Percentiles rank a stretch among this genome's conserved stretches.
Evolutionary conservation across 331 rosid genomes (phyloP).

Genomic region (Malus hybrid): DNA sequence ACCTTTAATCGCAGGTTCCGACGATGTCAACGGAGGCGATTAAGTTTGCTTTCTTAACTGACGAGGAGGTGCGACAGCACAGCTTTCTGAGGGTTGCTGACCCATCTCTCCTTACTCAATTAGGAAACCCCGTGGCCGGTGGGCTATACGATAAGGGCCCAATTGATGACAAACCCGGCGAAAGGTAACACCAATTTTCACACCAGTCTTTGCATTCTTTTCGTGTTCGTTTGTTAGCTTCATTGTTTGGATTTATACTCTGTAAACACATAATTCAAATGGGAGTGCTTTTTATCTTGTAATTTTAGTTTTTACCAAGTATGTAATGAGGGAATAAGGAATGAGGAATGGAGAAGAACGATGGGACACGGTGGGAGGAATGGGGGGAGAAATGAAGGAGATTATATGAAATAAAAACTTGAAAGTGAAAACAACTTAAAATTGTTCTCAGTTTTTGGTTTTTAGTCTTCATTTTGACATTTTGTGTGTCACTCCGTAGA

Average conservation of each 20-base stretch:
- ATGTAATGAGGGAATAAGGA: too few species aligned
- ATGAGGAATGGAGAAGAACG: too few species aligned
- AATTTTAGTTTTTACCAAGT: not conserved
- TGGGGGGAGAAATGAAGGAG: too few species aligned
- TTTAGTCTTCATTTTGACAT: too few species aligned
- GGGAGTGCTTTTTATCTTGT: not conserved
- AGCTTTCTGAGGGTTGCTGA: constrained; percentile 47
- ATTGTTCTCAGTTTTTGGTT: too few species aligned
- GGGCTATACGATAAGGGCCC: constrained; percentile 92
- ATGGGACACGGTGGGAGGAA: too few species aligned
- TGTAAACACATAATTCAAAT: not conserved
- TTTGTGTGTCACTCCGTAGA: too few species aligned
- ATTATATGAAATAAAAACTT: too few species aligned
- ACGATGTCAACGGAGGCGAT: constrained; percentile 48
- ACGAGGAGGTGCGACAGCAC: constrained; percentile 42
- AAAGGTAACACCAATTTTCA: constrained; percentile 24
- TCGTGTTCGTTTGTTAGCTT: not conserved
- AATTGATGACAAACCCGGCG: constrained; percentile 20
- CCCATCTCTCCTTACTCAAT: constrained; percentile 24
- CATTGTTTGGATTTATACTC: too few species aligned
- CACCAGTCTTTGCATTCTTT: not conserved
- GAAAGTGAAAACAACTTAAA: too few species aligned
- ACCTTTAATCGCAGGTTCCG: constrained; percentile 37
- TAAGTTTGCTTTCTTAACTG: constrained; percentile 54
- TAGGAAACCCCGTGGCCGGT: constrained; percentile 39